phyloP scores from a whole-genome alignment of 495 filamentous ascomycete species.

The Saxophila tyrrhenica region DNA sequence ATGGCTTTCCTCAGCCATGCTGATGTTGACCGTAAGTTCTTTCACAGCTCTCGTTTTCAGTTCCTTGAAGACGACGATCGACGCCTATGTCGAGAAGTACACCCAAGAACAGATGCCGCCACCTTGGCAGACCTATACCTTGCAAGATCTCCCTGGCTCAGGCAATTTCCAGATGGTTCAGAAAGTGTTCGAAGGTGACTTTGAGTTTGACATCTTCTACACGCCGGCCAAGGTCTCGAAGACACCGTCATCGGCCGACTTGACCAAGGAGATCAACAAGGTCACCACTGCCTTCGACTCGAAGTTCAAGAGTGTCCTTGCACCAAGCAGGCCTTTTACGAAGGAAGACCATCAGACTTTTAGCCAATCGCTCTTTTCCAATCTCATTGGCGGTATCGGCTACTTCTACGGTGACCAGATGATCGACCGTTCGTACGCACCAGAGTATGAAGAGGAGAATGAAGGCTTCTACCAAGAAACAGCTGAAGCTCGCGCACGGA shows the following conservation, averaged over 20 bases:
- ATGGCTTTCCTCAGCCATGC: too few relatives aligned
- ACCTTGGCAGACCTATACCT: constrained; percentile 73
- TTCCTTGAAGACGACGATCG: constrained; percentile 65
- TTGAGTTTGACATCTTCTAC: constrained; percentile 90
- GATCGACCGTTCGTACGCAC: constrained; percentile 79
- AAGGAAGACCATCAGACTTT: constrained; percentile 64
- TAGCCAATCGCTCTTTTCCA: constrained; percentile 82
- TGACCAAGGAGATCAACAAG: constrained; percentile 58
- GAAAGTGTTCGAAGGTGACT: constrained; percentile 81
- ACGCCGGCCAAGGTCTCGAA: constrained; percentile 63
- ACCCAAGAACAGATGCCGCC: constrained; percentile 65
- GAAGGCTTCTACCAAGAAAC: constrained; percentile 97
- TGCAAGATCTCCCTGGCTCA: constrained; percentile 51
- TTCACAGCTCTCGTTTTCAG: constrained; percentile 52
- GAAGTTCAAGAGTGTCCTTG: constrained; percentile 61
- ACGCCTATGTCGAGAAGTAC: constrained; percentile 55
- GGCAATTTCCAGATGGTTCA: constrained; percentile 87
- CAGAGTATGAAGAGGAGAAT: constrained; percentile 90
- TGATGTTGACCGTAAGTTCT: constrained; percentile 18
- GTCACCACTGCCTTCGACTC: constrained; percentile 56
- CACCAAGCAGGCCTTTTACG: constrained; percentile 65
- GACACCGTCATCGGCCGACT: constrained; percentile 49
- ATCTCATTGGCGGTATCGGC: constrained; percentile 86
- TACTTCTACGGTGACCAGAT: constrained; percentile 83
- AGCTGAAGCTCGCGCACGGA: constrained; percentile 56